Percentiles rank a stretch among this genome's conserved stretches.
Evolutionary conservation across 2,329 filamentous ascomycete genomes (phyloP).

Genomic region (Tolypocladium endophyticum): DNA sequence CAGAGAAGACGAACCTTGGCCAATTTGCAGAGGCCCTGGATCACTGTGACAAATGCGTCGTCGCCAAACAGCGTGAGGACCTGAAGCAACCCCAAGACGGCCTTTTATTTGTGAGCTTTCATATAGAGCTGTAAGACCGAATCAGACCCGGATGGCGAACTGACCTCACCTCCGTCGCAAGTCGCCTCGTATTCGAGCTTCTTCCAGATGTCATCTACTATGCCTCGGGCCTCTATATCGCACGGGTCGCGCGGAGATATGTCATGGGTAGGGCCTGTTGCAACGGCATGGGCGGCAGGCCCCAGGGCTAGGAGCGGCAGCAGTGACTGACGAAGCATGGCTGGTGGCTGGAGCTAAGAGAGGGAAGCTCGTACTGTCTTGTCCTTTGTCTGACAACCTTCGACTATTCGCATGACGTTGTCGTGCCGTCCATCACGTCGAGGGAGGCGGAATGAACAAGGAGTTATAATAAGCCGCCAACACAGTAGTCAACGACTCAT

Average conservation of each 20-base stretch:
- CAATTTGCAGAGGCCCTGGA: conserved; percentile 21
- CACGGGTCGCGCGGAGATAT: neutral
- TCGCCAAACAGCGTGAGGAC: conserved; percentile 32
- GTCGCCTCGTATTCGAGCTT: conserved; percentile 12
- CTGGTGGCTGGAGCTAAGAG: neutral
- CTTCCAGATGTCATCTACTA: conserved; percentile 13
- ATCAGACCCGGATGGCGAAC: neutral
- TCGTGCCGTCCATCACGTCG: neutral
- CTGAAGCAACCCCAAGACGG: conserved; percentile 26
- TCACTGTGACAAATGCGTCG: conserved; percentile 22
- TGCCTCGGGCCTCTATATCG: conserved; percentile 4
- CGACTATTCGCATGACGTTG: neutral
- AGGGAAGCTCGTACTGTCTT: neutral
- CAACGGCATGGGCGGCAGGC: conserved; percentile 1
- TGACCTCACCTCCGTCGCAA: conserved; percentile 15
- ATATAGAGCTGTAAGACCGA: neutral
- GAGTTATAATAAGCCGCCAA: neutral
- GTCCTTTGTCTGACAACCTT: neutral
- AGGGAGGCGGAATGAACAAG: neutral
- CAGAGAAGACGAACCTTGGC: conserved; percentile 14
- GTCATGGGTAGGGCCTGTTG: neutral
- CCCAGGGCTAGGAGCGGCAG: conserved; percentile 8
- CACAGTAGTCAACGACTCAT: neutral
- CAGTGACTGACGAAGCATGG: conserved; percentile 8
- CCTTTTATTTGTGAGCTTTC: conserved; percentile 1